These are phyloP conservation scores for Prunus padus DNA, from an alignment of 306 rosid species.

Conservation along the genomic window DNA sequence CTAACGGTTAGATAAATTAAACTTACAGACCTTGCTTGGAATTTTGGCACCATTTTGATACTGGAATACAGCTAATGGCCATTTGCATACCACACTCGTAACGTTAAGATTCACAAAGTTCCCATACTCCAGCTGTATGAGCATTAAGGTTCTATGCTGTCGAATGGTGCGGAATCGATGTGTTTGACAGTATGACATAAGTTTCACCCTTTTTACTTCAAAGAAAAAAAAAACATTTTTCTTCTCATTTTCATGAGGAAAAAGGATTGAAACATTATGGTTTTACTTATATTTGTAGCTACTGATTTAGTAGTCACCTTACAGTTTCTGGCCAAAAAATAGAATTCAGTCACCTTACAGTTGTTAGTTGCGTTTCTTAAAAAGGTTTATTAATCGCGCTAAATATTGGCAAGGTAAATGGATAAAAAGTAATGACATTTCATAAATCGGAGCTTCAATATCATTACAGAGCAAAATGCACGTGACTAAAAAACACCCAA, in stretches of 20 bases:
- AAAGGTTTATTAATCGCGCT: background rate
- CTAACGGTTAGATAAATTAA: background rate
- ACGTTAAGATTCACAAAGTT: no score
- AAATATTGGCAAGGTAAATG: background rate
- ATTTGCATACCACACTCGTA: background rate
- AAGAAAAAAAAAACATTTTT: background rate
- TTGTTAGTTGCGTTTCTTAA: background rate
- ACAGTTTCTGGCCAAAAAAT: no score
- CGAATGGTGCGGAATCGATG: background rate
- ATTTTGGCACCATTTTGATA: background rate
- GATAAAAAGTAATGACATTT: slow-evolving; percentile 1
- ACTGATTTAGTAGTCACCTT: no score
- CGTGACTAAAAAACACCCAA: background rate
- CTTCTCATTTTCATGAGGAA: background rate
- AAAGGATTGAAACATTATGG: background rate
- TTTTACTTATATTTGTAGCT: background rate
- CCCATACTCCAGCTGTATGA: background rate
- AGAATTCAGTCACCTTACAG: background rate
- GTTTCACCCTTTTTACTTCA: background rate
- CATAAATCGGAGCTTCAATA: slow-evolving; percentile 35
- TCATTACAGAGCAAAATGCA: slow-evolving; percentile 38
- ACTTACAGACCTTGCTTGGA: background rate
- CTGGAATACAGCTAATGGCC: no score
- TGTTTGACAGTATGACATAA: background rate
- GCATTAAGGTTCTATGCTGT: background rate